A percentile compares a stretch with the other conserved stretches of the same genome.
Evolutionary conservation across 805 yeast genomes (phyloP).

Genomic region (fission yeast (Schizosaccharomyces pombe)): DNA sequence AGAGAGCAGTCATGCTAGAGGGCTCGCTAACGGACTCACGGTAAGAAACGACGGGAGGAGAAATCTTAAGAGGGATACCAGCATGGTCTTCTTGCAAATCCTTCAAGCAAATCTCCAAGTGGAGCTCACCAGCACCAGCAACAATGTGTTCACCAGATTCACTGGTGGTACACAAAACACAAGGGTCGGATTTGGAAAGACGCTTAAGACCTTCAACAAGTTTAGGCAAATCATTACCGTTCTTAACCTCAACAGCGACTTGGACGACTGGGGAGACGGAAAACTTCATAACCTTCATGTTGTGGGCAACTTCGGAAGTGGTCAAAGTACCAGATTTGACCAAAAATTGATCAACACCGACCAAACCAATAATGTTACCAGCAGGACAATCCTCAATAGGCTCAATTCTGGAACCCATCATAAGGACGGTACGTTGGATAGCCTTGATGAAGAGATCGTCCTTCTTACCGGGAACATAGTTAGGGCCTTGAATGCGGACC

Average conservation of each 20-base stretch:
- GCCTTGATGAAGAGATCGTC: constrained; percentile 92
- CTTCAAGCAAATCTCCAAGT: constrained; percentile 86
- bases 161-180: constrained; percentile 70
- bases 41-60: constrained; percentile 96
- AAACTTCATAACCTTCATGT: constrained; percentile 99
- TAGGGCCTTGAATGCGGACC: constrained; percentile 99
- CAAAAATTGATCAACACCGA: constrained; percentile 98
- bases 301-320: constrained; percentile 90
- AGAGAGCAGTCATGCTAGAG: constrained; percentile 86
- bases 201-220: constrained; percentile 99
- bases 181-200: constrained; percentile 97
- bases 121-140: constrained; percentile 99
- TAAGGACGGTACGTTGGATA: constrained; percentile 94
- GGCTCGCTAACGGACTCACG: constrained; percentile 91
- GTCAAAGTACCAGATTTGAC: constrained; percentile 98
- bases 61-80: constrained; percentile 92
- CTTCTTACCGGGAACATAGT: constrained; percentile 96
- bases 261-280: constrained; percentile 98
- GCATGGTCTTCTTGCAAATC: constrained; percentile 98
- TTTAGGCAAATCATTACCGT: constrained; percentile 97
- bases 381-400: constrained; percentile 98
- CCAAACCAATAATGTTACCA: constrained; percentile 99
- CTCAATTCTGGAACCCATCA: constrained; percentile 98
- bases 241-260: constrained; percentile 98
- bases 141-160: constrained; percentile 98